phyloP scores from a whole-genome alignment of 805 yeast species.

The Teunomyces stri region DNA sequence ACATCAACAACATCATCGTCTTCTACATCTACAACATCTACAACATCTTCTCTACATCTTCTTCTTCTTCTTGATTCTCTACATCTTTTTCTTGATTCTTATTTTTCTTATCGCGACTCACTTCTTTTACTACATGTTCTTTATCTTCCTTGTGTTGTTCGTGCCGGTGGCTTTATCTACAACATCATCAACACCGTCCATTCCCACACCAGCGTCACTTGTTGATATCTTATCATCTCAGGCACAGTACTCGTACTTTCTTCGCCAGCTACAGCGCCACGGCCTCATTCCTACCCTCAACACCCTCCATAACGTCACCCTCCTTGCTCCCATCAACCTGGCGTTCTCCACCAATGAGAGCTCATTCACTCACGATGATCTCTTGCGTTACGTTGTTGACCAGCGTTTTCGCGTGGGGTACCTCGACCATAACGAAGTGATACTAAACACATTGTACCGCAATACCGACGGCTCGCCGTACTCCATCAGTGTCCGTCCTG shows the following conservation, averaged over 20 bases:
- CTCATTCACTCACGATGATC: slow-evolving; percentile 12
- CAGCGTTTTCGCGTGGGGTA: slow-evolving; percentile 33
- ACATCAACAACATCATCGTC: no score
- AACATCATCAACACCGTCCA: slow-evolving; percentile 6
- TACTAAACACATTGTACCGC: slow-evolving; percentile 31
- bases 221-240: slow-evolving; percentile 68
- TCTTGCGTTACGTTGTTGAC: slow-evolving; percentile 31
- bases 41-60: no score
- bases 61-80: not conserved
- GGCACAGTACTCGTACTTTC: slow-evolving; percentile 63
- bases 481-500: slow-evolving; percentile 23
- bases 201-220: slow-evolving; percentile 42
- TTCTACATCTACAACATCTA: no score
- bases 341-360: slow-evolving; percentile 49
- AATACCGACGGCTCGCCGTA: slow-evolving; percentile 11
- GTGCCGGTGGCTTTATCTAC: slow-evolving; percentile 7
- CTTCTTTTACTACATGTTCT: no score
- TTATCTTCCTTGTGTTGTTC: not conserved
- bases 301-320: slow-evolving; percentile 57
- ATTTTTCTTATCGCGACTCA: not conserved
- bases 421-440: slow-evolving; percentile 20
- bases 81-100: not conserved
- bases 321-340: slow-evolving; percentile 79
- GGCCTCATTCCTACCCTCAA: slow-evolving; percentile 65
- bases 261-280: slow-evolving; percentile 57